These are phyloP conservation scores for Umbelopsis sp. DNA, from an alignment of 371 early-diverging fungal species.

Conservation along the genomic window DNA sequence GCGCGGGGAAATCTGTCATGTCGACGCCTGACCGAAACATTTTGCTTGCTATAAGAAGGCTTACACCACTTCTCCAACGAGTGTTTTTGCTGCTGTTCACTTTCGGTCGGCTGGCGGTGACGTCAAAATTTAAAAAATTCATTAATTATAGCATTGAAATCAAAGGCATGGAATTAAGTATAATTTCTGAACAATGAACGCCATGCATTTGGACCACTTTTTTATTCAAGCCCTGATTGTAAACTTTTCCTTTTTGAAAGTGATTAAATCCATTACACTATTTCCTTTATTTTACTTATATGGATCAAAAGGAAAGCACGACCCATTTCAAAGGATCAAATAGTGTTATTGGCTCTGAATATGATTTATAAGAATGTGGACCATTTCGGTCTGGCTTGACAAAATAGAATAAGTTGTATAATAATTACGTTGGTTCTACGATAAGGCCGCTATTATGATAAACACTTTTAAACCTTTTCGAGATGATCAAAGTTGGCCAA, in stretches of 20 bases:
- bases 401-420: neutral
- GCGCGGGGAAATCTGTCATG: conserved; percentile 53
- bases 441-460: neutral
- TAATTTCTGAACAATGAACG: too few relatives aligned
- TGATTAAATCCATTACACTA: too few relatives aligned
- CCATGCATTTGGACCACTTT: too few relatives aligned
- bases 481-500: neutral
- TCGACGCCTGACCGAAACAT: conserved; percentile 39
- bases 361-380: neutral
- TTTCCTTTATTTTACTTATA: too few relatives aligned
- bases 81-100: conserved; percentile 14
- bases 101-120: neutral
- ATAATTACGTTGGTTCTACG: neutral
- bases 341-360: neutral
- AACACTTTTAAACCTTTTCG: neutral
- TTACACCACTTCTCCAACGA: neutral
- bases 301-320: too few relatives aligned
- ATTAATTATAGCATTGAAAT: neutral
- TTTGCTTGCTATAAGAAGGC: conserved; percentile 12
- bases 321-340: neutral
- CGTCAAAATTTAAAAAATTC: neutral
- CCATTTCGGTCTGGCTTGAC: neutral
- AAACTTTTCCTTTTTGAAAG: too few relatives aligned
- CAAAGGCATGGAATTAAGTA: too few relatives aligned
- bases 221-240: too few relatives aligned